Evolutionary conservation across 306 rosid genomes (phyloP).

Genomic region (Cicer pinnatifidum): DNA sequence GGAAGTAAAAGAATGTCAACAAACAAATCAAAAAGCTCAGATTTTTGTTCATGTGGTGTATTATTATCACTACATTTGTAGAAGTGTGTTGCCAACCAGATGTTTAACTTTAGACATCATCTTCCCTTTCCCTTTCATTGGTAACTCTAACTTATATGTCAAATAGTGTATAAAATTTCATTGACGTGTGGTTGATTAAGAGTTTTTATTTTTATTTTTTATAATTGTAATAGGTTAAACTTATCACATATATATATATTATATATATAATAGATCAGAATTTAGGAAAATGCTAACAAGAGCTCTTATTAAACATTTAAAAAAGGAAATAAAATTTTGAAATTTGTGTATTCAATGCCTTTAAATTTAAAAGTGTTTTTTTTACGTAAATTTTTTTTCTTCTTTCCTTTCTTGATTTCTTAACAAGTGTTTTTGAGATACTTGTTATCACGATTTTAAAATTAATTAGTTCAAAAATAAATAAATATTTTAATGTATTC

Average conservation of each 20-base stretch:
- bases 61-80: background rate
- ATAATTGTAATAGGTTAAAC: background rate
- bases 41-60: background rate
- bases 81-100: background rate
- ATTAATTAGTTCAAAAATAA: background rate
- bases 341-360: no score
- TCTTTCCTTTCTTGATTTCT: no score
- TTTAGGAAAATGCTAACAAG: no score
- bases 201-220: background rate
- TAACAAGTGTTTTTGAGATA: no score
- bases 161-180: background rate
- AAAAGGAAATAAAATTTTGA: no score
- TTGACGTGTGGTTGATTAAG: background rate
- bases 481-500: background rate
- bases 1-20: background rate
- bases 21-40: background rate
- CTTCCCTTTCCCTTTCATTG: background rate
- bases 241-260: background rate
- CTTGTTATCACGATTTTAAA: no score
- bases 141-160: background rate
- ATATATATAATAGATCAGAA: background rate
- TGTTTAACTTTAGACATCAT: background rate
- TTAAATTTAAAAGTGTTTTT: no score
- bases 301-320: no score
- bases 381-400: no score